Evolutionary conservation across 176 grass and related monocot genomes (phyloP).

Genomic region (Cymbopogon citratus): DNA sequence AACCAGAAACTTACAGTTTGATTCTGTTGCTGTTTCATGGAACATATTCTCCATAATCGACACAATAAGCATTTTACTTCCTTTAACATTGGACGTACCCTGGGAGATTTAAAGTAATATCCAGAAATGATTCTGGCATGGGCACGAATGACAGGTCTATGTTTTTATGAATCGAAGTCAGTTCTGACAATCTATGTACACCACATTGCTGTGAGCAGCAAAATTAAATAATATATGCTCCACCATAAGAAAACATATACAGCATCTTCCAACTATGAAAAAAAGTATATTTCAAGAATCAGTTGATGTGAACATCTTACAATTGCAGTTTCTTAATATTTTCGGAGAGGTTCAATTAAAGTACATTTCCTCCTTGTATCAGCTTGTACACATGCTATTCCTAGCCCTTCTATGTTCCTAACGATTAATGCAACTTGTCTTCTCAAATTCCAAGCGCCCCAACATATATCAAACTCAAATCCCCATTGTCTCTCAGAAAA

Average conservation of each 20-base stretch:
- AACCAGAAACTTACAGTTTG: not conserved
- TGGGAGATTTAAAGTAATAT: not conserved
- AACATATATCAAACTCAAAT: not conserved
- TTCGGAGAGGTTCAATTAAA: not conserved
- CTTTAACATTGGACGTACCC: not conserved
- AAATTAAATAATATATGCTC: not conserved
- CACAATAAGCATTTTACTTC: constrained; percentile 4
- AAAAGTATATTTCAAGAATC: not conserved
- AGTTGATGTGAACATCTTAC: constrained; percentile 1
- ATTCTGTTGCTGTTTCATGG: not conserved
- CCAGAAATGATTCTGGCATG: not conserved
- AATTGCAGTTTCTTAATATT: not conserved
- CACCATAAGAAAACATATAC: not conserved
- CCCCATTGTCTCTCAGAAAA: not conserved
- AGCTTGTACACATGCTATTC: not conserved
- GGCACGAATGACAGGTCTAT: not conserved
- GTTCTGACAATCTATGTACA: not conserved
- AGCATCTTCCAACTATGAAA: not conserved
- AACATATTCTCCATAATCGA: constrained; percentile 1
- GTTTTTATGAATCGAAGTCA: not conserved
- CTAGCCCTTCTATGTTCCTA: not conserved
- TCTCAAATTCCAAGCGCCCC: not conserved
- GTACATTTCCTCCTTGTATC: not conserved
- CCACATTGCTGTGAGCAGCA: not conserved
- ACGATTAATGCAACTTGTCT: not conserved